Base-by-base conservation (phyloP, 768 basidiomycete species). In the Trametes sanguinea region DNA sequence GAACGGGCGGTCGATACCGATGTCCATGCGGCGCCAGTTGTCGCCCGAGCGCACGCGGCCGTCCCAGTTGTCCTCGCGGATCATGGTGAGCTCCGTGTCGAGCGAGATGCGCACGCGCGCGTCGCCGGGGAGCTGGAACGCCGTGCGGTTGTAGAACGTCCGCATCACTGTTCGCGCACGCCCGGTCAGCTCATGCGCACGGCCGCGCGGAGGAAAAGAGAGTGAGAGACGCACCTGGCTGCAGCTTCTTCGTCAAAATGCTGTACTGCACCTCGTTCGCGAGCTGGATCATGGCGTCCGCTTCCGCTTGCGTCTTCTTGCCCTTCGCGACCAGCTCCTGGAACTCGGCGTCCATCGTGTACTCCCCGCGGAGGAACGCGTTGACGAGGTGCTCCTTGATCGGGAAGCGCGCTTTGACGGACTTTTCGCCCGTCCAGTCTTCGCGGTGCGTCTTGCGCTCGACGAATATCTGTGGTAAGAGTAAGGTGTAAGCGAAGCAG, bases 391-490 rank as follows among this genome's bases (percentile, higher is more conserved):
- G 86, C 72, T 98, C 96, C 72, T 96, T 95, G 73, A 99, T 88
- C 2, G 92, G 87, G 78, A 98, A 98, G 10, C 95, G 90, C 13
- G 95, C 92, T 76, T 98, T 99, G 72, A 98, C 95, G 9, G 93
- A 95, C 75, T 98, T 98, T 75, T 99, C 96, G 37, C 97, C 97
- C 0, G 96, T 98, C 97, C 97, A 99, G 71, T 99, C 97, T 75
- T 99, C 97, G 57, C 95, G 85, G 72, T 99, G 91, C 0, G 91
- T 94, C 75, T 94, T 94, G 44, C 91, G 89, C 75, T 94, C 91
- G 17, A 94, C 88, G 66, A 91, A 94, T 42, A 94, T 91, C 88
- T 92, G 67, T 6, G 11, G 14, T 43, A 29, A 37, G 43, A 52
- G 27, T 13, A 8, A 16, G 14, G 44, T 33, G 54, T 52, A 9